A percentile compares a stretch with the other conserved stretches of the same genome.
Evolutionary conservation across 768 basidiomycete species (phyloP).

Genomic region (Pleurotus tuber-regium): DNA sequence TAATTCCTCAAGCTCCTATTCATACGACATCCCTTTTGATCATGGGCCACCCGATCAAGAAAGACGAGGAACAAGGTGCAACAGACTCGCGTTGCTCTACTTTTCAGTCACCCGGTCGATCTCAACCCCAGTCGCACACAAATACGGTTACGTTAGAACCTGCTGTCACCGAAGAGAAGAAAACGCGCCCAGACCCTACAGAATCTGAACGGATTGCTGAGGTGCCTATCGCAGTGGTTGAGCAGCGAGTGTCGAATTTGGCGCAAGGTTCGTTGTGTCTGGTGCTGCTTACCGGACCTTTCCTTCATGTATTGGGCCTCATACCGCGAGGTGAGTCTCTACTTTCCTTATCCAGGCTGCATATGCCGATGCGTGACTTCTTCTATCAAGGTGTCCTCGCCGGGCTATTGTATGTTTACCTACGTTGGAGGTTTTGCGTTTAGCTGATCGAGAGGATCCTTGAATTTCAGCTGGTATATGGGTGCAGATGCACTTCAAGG

Average conservation of each 20-base stretch:
- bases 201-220: constrained; percentile 27
- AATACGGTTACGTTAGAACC: neutral
- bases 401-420: constrained; percentile 72
- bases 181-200: constrained; percentile 20
- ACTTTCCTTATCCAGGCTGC: constrained; percentile 10
- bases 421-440: neutral
- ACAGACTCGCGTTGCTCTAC: neutral
- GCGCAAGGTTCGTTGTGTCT: constrained; percentile 80
- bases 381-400: constrained; percentile 59
- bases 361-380: constrained; percentile 1
- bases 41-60: constrained; percentile 46
- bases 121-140: constrained; percentile 3
- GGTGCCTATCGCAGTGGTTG: constrained; percentile 74
- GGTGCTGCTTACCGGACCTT: constrained; percentile 77
- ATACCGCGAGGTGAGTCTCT: constrained; percentile 61
- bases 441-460: too few species aligned
- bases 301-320: constrained; percentile 73
- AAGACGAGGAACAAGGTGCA: constrained; percentile 31
- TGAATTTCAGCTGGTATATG: constrained; percentile 79
- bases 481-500: constrained; percentile 76
- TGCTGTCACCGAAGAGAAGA: constrained; percentile 19
- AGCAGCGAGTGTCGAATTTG: constrained; percentile 91
- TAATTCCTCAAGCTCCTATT: constrained; percentile 89
- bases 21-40: constrained; percentile 82
- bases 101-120: neutral